Base-by-base conservation (phyloP, 805 yeast genomes). In the Nakazawaea wickerhamii region DNA sequence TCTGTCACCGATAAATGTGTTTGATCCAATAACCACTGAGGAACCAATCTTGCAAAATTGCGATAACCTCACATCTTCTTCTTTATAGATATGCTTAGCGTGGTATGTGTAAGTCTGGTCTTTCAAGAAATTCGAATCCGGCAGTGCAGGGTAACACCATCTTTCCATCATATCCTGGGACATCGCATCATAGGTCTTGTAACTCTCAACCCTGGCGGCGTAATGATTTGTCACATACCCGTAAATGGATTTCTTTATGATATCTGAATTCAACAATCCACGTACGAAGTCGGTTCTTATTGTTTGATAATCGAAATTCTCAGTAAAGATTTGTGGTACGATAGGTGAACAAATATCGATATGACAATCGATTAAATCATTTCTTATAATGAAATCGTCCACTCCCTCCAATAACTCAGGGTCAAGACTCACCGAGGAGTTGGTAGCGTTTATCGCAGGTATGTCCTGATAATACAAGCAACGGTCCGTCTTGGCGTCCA, bases 281-380 rank as follows among this genome's bases (percentile, higher is more conserved):
- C 78, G 83, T 23, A 91, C 85, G 57, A 91, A 93, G 63, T 93
- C 98, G 27, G 75, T 70, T 60, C 99, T 75, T 48, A 91, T 68
- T 40, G 77, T 68, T 61, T 91, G 96, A 60, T 90, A 93, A 65
- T 93, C 99, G 55, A 93, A 93, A 61, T 93, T 91, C 56, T 93
- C 99, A 54, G 88, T 95, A 66, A 91, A 93, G 47, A 91, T 82
- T 13, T 95, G 93, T 1, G 97, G 97, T 9, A 93, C 96, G 50
- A 82, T 88, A 2, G 95, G 88, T 5, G 97, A 74, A 63, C 99
- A 93, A 47, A 93, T 88, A 64, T 93, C 99, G 43, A 93, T 89
- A 59, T 85, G 93, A 60, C 99, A 93, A 66, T 93, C 99, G 46
- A 93, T 90, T 49, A 93, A 74, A 61, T 93, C 98, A 60, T 93